Conservation (phyloP, 495 filamentous ascomycete species). For the Durotheca rogersii region DNA sequence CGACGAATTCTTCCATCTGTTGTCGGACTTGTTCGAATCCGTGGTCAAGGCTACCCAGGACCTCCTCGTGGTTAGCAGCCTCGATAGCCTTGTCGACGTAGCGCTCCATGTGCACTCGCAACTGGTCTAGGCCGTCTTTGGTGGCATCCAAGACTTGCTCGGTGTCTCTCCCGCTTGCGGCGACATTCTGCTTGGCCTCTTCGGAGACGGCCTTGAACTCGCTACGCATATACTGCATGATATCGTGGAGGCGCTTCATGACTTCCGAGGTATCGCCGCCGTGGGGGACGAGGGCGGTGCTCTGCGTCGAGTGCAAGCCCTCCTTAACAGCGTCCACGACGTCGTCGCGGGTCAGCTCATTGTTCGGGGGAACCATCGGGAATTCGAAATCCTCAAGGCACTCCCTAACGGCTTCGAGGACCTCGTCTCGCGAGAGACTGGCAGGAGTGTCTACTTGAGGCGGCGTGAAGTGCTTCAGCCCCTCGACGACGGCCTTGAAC, state of each 20-base stretch:
- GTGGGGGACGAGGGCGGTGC: constrained; percentile 38
- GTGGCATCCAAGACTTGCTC: constrained; percentile 82
- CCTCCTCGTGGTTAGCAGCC: constrained; percentile 66
- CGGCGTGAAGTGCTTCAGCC: constrained; percentile 72
- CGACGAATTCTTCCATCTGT: constrained; percentile 77
- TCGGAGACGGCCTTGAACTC: constrained; percentile 61
- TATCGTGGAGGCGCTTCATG: constrained; percentile 68
- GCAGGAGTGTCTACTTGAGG: constrained; percentile 66
- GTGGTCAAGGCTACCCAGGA: constrained; percentile 78
- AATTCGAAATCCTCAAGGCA: constrained; percentile 76
- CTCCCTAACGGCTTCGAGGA: constrained; percentile 72
- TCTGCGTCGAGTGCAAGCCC: constrained; percentile 45
- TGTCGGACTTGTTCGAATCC: constrained; percentile 73
- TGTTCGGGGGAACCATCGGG: constrained; percentile 49
- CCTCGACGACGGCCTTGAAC: constrained; percentile 76
- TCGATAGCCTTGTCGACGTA: constrained; percentile 44
- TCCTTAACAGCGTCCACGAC: constrained; percentile 57
- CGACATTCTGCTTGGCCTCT: constrained; percentile 71
- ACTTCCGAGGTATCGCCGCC: constrained; percentile 57
- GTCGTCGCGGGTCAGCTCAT: constrained; percentile 53
- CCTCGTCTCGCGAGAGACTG: constrained; percentile 72
- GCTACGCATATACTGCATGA: constrained; percentile 68
- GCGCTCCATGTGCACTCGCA: constrained; percentile 72
- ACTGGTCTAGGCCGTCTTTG: constrained; percentile 77
- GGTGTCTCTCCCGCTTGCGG: constrained; percentile 71